Base-by-base conservation (phyloP, 352 stramenopile species). In the Phytophthora pinifolia region DNA sequence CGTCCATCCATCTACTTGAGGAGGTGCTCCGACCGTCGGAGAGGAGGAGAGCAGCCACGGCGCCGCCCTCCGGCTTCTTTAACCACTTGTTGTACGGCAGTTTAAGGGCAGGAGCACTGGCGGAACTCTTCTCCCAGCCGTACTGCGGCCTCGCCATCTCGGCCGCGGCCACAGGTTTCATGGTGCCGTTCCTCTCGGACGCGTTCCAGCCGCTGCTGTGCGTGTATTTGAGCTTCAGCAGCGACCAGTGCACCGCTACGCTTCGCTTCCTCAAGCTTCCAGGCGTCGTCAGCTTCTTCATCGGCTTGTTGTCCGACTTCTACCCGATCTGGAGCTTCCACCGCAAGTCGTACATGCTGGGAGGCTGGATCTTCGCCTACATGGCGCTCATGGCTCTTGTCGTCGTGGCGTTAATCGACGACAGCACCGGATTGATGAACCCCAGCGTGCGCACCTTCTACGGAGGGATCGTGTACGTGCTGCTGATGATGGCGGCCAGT, bases 61-160 rank as follows among this genome's bases (percentile, higher is more conserved):
- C 74, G 0, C 72, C 72, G 8, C 64, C 70, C 9, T 47, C 46
- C 9, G 74, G 74, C 10, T 77, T 89, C 36, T 89, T 89, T 52
- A 89, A 91, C 52, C 78, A 91, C 50, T 75, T 77, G 27, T 58
- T 91, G 14, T 91, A 91, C 43, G 76, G 81, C 8, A 89, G 78
- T 64, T 56, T 91, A 32, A 70, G 78, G 3, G 54, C 75, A 3
- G 81, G 81, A 13, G 64, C 72, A 17, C 55, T 77, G 1, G 81
- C 74, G 0, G 72, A 88, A 12, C 59, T 84, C 14, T 88, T 88
- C 53, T 84, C 76, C 13, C 59, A 67, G 31, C 72, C 86, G 1
- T 92, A 79, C 38, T 81, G 70, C 17, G 82, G 82, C 2, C 55
- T 92, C 4, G 72, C 72, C 4, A 75, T 88, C 52, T 88, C 79